Evolutionary conservation across 176 grass and related monocot species (phyloP), one percentile per base, ranked within the genome.

Genomic region (Tillandsia leiboldiana): DNA sequence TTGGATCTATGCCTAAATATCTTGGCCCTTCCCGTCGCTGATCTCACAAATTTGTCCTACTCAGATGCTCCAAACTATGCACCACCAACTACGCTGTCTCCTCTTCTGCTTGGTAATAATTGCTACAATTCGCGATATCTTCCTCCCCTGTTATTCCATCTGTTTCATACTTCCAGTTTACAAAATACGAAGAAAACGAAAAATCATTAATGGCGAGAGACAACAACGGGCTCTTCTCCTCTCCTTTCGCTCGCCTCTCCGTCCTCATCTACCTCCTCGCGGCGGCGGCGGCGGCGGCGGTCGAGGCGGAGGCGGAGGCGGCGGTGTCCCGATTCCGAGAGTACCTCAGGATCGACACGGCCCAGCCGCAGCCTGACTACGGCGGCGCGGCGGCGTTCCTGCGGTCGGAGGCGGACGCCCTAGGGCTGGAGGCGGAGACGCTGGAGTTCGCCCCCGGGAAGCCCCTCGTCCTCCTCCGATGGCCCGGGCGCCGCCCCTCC

Each of bases 281-380:
- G 2, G 24, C 53, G 51, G 71, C 72, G 51, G 3, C 51, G 10
- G 64, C 72, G 24, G 24, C 48, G 72, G 53, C 51, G 80, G 29
- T 20, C 0, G 59, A 74, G 20, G 22, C 68, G 28, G 58, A 83
- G 18, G 79, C 81, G 53, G 81, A 82, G 9, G 78, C 68, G 0
- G 83, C 67, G 26, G 68, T 97, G 65, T 87, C 82, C 69, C 86
- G 94, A 50, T 97, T 97, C 84, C 94, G 83, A 75, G 89, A 87
- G 82, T 97, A 97, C 82, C 94, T 97, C 72, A 89, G 86, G 67
- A 93, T 92, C 78, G 84, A 97, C 79, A 93, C 94, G 20, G 79
- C 94, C 74, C 94, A 97, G 33, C 89, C 89, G 14, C 17, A 72
- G 22, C 93, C 93, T 3, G 80, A 97, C 81, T 97, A 92, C 69